Percentiles rank a stretch among this genome's conserved stretches.
Conservation (phyloP, 306 rosid species). For the Trichosanthes truncata region DNA sequence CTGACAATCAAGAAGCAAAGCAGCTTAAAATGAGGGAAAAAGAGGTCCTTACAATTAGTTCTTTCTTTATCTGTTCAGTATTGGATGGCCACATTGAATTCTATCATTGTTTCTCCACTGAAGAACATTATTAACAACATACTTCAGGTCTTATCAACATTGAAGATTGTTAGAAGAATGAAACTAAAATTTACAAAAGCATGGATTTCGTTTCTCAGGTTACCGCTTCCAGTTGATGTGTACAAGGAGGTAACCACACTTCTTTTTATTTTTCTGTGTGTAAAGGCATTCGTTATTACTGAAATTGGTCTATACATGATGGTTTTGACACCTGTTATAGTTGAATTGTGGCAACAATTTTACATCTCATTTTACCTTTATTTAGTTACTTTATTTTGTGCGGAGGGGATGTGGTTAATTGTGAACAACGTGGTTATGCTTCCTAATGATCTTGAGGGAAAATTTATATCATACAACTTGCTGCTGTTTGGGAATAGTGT, state of each 20-base stretch:
- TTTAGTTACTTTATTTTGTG: not conserved
- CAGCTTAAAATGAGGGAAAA: constrained; percentile 34
- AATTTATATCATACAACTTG: not conserved
- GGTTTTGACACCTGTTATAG: not conserved
- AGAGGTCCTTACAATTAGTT: not conserved
- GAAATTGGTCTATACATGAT: not conserved
- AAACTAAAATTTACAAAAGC: constrained; percentile 76
- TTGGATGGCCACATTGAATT: not conserved
- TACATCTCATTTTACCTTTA: not conserved
- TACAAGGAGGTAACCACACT: constrained; percentile 77
- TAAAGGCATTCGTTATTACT: not conserved
- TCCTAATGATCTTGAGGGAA: not conserved
- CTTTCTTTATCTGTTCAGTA: not conserved
- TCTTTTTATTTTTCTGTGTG: not conserved
- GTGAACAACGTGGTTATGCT: not conserved
- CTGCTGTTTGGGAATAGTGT: not conserved
- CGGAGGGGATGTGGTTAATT: not conserved
- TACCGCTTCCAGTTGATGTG: constrained; percentile 80
- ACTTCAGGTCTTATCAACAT: constrained; percentile 43
- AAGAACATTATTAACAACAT: constrained; percentile 12
- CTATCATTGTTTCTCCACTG: not conserved
- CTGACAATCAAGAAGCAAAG: constrained; percentile 30
- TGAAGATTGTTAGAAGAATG: constrained; percentile 53
- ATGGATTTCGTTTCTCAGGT: constrained; percentile 72
- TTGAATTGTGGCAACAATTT: not conserved